Conservation (phyloP, 179 eudicot genomes). For the Heliamphora pulchella region DNA sequence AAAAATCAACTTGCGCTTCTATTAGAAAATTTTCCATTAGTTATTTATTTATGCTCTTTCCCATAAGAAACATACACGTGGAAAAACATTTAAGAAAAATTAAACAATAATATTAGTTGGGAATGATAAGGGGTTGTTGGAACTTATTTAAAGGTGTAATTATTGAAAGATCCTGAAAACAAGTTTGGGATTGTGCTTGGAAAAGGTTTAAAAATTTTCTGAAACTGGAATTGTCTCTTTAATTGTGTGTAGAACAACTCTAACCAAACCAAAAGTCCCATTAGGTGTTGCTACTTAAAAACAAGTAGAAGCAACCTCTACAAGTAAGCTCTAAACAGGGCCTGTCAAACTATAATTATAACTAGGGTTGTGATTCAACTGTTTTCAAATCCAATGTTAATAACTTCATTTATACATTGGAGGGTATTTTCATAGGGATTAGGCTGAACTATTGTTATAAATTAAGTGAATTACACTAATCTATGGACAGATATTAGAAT, state of each 20-base stretch:
- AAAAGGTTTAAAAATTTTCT: background rate
- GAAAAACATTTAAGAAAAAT: background rate
- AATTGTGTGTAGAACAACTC: background rate
- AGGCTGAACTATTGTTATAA: background rate
- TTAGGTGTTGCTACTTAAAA: background rate
- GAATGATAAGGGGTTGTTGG: background rate
- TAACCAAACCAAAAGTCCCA: background rate
- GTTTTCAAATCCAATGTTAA: background rate
- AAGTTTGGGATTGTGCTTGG: background rate
- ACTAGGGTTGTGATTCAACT: background rate
- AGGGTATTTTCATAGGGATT: background rate
- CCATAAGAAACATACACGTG: background rate
- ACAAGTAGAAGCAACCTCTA: background rate
- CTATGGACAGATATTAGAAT: background rate
- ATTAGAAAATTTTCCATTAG: background rate
- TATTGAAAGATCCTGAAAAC: background rate
- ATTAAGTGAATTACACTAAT: too few relatives aligned
- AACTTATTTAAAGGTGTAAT: background rate
- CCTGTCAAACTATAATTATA: background rate
- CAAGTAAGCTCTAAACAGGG: background rate
- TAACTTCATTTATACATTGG: background rate
- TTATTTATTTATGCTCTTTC: background rate
- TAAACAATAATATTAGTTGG: background rate
- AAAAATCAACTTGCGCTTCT: background rate
- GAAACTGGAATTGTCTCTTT: background rate